Evolutionary conservation across 768 basidiomycete species (phyloP).

Genomic region (Hortiboletus flavorubellus): DNA sequence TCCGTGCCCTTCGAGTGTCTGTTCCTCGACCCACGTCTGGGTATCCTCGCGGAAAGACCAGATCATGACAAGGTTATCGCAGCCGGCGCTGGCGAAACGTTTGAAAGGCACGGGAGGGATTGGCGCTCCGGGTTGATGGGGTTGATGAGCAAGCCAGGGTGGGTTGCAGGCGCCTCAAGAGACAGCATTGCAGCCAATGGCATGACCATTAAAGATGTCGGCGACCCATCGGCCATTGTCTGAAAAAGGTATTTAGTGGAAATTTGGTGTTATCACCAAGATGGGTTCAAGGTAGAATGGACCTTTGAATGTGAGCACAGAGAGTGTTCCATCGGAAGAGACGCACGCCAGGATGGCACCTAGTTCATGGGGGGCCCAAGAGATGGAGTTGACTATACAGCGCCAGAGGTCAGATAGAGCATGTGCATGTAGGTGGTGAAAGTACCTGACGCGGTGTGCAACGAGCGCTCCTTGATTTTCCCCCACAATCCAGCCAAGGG

Average conservation of each 20-base stretch:
- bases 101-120: no score
- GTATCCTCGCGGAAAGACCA: no score
- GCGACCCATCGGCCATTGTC: background rate
- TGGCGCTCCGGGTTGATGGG: conserved; percentile 40
- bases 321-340: conserved; percentile 94
- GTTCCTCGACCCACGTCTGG: no score
- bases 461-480: conserved; percentile 91
- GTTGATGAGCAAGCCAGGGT: conserved; percentile 80
- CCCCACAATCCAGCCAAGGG: conserved; percentile 69
- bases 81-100: no score
- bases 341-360: conserved; percentile 97
- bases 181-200: no score
- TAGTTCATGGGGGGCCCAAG: conserved; percentile 33
- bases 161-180: no score
- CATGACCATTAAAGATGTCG: no score
- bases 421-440: background rate
- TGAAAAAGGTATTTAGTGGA: no score
- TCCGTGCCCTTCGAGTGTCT: no score
- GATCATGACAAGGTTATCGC: no score
- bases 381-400: conserved; percentile 23
- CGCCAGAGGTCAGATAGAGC: no score
- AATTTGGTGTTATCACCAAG: background rate
- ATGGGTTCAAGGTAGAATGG: background rate
- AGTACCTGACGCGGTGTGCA: conserved; percentile 38
- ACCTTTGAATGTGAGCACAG: conserved; percentile 27